A percentile compares a stretch with the other conserved stretches of the same genome.
These are phyloP conservation scores for Colletotrichum liriopes DNA, from an alignment of 2,329 filamentous ascomycete species.

Conservation along the genomic window DNA sequence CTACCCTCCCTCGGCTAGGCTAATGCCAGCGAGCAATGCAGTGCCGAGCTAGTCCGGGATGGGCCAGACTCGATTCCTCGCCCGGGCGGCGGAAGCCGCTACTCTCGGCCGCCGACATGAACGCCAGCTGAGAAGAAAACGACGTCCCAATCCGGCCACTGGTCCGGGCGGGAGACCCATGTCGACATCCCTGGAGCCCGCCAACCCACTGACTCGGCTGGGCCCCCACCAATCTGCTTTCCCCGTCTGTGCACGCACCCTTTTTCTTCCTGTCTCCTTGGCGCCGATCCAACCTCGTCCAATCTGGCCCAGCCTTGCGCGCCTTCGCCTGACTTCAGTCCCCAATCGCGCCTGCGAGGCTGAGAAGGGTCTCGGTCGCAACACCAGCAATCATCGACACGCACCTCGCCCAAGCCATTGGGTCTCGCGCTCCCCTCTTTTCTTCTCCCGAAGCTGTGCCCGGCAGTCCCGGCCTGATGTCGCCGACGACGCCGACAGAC, in stretches of 20 bases:
- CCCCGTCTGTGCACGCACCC: conserved; percentile 38
- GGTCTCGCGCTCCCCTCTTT: conserved; percentile 1
- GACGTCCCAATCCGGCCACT: conserved; percentile 16
- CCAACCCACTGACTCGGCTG: conserved; percentile 12
- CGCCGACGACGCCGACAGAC: conserved; percentile 41
- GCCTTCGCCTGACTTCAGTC: conserved; percentile 23
- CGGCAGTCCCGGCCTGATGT: conserved; percentile 30
- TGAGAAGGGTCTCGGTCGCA: conserved; percentile 29
- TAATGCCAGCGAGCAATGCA: neutral
- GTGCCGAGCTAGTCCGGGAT: neutral
- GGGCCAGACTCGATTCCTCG: neutral
- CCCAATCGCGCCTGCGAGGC: conserved; percentile 35
- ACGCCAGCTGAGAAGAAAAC: neutral
- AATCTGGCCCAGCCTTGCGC: conserved; percentile 10
- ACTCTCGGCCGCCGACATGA: conserved; percentile 29
- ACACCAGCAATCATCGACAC: neutral
- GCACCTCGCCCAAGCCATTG: conserved; percentile 11
- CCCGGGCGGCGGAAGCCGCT: conserved; percentile 20
- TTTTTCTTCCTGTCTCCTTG: neutral
- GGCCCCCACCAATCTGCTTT: conserved; percentile 30
- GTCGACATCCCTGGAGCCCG: neutral
- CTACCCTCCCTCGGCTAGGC: neutral
- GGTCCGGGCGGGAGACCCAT: conserved; percentile 13
- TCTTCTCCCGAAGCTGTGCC: neutral
- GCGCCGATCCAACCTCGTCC: neutral